These are phyloP conservation scores for Dendrothele bispora DNA, from an alignment of 768 basidiomycete species.

Conservation along the genomic window DNA sequence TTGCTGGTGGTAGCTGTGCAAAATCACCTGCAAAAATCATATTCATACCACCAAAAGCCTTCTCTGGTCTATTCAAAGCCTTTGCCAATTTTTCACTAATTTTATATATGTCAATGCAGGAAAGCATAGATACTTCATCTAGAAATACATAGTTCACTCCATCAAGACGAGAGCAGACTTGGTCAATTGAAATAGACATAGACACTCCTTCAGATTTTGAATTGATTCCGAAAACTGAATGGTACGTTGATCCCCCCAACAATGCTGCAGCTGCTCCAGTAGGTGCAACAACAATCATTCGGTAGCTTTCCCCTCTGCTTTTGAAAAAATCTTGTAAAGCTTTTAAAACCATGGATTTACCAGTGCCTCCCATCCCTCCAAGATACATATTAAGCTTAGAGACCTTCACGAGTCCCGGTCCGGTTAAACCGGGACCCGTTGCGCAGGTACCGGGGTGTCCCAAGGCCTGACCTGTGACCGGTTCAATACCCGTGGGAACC, in stretches of 20 bases:
- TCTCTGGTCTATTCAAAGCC: slow-evolving; percentile 12
- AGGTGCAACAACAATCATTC: no score
- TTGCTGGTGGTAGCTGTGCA: slow-evolving; percentile 32
- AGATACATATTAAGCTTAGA: no score
- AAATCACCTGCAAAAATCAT: slow-evolving; percentile 41
- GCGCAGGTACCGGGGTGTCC: no score
- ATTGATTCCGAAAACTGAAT: slow-evolving; percentile 13
- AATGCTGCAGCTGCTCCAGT: slow-evolving; percentile 13
- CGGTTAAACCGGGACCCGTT: no score
- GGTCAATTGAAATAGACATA: background rate
- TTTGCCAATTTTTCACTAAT: slow-evolving; percentile 26
- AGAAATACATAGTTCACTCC: slow-evolving; percentile 30
- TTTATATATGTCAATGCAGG: slow-evolving; percentile 27
- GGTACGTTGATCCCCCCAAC: slow-evolving; percentile 17
- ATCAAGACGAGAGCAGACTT: background rate
- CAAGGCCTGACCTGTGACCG: no score
- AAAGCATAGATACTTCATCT: slow-evolving; percentile 44
- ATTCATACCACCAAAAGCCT: slow-evolving; percentile 34
- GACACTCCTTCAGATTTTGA: background rate
- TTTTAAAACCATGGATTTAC: no score
- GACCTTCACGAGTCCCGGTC: no score
- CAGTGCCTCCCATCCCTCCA: no score
- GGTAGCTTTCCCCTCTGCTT: no score
- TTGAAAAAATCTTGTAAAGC: no score
- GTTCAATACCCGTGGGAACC: no score